Base-by-base conservation (phyloP, 495 filamentous ascomycete genomes). In the Melanomma pulvis-pyrius region DNA sequence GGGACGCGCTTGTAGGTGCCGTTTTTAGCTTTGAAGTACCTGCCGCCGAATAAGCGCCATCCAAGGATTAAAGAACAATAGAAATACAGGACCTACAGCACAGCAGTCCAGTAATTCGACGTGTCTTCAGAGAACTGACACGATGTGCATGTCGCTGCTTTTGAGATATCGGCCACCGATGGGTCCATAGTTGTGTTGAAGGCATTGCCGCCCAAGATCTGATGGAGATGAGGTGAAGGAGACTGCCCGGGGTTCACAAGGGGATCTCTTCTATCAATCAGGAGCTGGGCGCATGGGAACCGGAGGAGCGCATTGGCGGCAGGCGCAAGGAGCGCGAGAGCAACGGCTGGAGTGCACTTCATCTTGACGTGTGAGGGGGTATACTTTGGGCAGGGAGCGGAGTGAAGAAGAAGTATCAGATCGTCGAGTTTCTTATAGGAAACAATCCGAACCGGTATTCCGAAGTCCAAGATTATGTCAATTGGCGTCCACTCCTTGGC, bases 41-140 rank as follows among this genome's bases (percentile, higher is more conserved):
- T 52, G 29, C 17, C 6, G n/a, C 3, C 13, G 41, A 34, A 34
- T 61, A 17, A 50, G 28, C 9, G 21, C 3, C 25, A 7, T 25
- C 15, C n/a, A 47, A 28, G 8, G 30, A 34, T 12, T 4, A 34
- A 44, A 44, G 28, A 36, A 17, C 39, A 7, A 15, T 15, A 15
- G 2, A 44, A 44, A 1, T 55, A 11, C 32, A 21, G n/a, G 7
- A 49, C 56, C 1, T 19, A 70, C 61, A 70, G 19, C 3, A 61
- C 39, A 30, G 67, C 67, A 1, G 65, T 69, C 65, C 65, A 69
- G 36, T 69, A 69, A 32, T 69, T 68, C 13, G 49, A 61, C 15
- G 50, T 29, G 15, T 53, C 39, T 48, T 59, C 60, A n/a, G 21
- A 49, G 36, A 69, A 69, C 30, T 57, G 41, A 30, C 67, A 70